Conservation (phyloP, 2,329 filamentous ascomycete species). For the Colletotrichum spaethianum region DNA sequence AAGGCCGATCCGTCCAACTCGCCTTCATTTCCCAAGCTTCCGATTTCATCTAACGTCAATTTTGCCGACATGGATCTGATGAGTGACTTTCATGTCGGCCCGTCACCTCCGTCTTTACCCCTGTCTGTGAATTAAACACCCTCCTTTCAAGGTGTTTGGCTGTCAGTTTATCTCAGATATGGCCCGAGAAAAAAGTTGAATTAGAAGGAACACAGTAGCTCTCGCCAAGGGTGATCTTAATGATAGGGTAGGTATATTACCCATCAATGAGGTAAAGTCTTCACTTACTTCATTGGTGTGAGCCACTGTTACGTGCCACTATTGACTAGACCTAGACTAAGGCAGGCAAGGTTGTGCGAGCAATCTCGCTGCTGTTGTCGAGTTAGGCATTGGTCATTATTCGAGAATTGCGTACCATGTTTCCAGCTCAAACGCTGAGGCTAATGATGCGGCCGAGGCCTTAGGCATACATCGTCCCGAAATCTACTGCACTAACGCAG, state of each 20-base stretch:
- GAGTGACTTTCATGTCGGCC: not conserved
- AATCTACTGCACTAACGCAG: too few relatives aligned
- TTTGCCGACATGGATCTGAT: not conserved
- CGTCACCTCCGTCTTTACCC: not conserved
- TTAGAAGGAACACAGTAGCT: not conserved
- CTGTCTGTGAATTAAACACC: not conserved
- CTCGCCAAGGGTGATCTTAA: not conserved
- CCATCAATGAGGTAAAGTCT: not conserved
- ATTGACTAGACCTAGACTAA: too few relatives aligned
- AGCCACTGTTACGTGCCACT: not conserved
- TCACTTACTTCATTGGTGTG: not conserved
- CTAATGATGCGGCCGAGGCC: too few relatives aligned
- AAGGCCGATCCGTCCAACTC: not conserved
- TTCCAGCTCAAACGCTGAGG: too few relatives aligned
- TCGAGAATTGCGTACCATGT: too few relatives aligned
- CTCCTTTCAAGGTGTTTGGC: not conserved
- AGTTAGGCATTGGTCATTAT: too few relatives aligned
- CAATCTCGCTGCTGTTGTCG: too few relatives aligned
- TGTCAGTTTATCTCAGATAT: not conserved
- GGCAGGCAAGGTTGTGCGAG: too few relatives aligned
- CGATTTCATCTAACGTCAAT: not conserved
- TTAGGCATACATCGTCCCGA: too few relatives aligned
- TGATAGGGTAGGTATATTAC: not conserved
- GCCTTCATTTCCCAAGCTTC: not conserved
- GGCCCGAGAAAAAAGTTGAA: not conserved